Evolutionary conservation across 371 early-diverging fungal species (phyloP).

Genomic region (Saksenaea oblongispora): DNA sequence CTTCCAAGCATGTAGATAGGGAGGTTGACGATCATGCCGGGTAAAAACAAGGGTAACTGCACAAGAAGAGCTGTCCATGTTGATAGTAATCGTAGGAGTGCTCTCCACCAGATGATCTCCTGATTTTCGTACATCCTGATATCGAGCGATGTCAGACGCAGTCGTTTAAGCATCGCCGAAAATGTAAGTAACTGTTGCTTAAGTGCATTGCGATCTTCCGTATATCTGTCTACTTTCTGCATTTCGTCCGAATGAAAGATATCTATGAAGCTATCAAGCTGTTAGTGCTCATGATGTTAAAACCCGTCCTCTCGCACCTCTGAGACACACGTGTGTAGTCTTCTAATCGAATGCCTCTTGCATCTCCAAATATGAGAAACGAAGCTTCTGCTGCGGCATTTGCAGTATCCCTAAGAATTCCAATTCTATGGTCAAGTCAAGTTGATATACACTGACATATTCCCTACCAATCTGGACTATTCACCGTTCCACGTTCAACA

Average conservation of each 20-base stretch:
- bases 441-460: not conserved
- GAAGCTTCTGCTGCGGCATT: constrained; percentile 49
- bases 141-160: constrained; percentile 44
- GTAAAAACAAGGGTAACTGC: constrained; percentile 59
- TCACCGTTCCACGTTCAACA: constrained; percentile 54
- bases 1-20: constrained; percentile 53
- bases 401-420: constrained; percentile 45
- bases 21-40: constrained; percentile 54
- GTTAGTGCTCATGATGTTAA: not conserved
- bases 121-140: constrained; percentile 49
- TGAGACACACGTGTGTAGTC: constrained; percentile 53
- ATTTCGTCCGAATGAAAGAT: constrained; percentile 31
- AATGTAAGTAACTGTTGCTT: constrained; percentile 40
- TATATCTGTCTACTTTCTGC: not conserved
- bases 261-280: constrained; percentile 25
- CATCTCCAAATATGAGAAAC: constrained; percentile 48
- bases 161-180: constrained; percentile 30
- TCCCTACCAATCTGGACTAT: constrained; percentile 56
- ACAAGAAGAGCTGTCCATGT: constrained; percentile 36
- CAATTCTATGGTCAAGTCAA: not conserved
- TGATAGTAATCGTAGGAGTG: constrained; percentile 33
- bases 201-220: constrained; percentile 25
- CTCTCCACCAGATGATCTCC: constrained; percentile 37
- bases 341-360: constrained; percentile 37
- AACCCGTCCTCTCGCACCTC: constrained; percentile 29